A percentile compares a stretch with the other conserved stretches of the same genome.
Conservation (phyloP, 495 filamentous ascomycete genomes). For the Aspergillus leporis region DNA sequence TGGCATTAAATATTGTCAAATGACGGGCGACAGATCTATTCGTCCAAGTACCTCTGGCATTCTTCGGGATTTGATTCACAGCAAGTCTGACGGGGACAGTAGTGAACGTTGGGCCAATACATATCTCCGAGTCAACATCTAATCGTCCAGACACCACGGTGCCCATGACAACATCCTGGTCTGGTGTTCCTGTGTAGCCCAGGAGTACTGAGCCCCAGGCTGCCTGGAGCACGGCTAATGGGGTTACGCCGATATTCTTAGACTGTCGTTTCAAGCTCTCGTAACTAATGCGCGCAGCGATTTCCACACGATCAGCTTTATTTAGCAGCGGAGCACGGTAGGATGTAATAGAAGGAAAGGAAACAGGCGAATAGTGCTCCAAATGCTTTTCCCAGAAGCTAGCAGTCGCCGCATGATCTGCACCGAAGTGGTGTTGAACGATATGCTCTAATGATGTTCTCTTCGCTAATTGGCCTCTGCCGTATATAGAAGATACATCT, state of each 20-base stretch:
- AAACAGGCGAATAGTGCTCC: conserved; percentile 24
- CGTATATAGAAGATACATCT: conserved; percentile 49
- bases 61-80: conserved; percentile 12
- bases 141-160: conserved; percentile 69
- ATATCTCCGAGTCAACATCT: conserved; percentile 55
- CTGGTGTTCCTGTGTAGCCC: conserved; percentile 34
- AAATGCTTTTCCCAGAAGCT: conserved; percentile 64
- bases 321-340: conserved; percentile 16
- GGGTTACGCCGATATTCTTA: conserved; percentile 55
- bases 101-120: conserved; percentile 76
- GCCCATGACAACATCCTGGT: conserved; percentile 47
- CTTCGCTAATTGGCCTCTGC: conserved; percentile 28
- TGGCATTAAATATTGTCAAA: conserved; percentile 22
- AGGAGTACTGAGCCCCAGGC: conserved; percentile 63
- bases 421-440: conserved; percentile 34
- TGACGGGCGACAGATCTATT: conserved; percentile 22
- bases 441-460: conserved; percentile 30
- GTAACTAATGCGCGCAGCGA: conserved; percentile 18
- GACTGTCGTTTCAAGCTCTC: conserved; percentile 21
- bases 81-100: conserved; percentile 59
- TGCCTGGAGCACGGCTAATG: conserved; percentile 70
- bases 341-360: conserved; percentile 26
- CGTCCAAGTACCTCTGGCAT: conserved; percentile 9
- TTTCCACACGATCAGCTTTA: conserved; percentile 19
- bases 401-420: conserved; percentile 43